These are phyloP conservation scores for Cercospora janseana DNA, from an alignment of 2,329 filamentous ascomycete species.

Conservation along the genomic window DNA sequence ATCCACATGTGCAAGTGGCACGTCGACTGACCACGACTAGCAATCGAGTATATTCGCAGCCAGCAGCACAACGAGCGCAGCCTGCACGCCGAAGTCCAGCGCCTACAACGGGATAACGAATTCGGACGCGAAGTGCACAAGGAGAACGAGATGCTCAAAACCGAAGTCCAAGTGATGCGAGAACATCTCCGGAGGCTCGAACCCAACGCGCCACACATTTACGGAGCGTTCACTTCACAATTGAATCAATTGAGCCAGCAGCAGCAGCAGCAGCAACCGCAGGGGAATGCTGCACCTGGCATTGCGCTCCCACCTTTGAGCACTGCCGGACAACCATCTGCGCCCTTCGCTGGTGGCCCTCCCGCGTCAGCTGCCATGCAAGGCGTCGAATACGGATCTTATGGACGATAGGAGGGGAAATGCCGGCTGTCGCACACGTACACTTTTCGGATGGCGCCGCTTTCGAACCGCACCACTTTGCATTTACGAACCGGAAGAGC, in stretches of 20 bases:
- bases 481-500: background rate
- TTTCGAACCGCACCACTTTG: conserved; percentile 3
- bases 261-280: conserved; percentile 32
- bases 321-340: conserved; percentile 23
- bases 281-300: conserved; percentile 31
- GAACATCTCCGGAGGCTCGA: conserved; percentile 48
- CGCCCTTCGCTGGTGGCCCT: conserved; percentile 35
- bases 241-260: conserved; percentile 41
- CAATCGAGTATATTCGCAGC: conserved; percentile 51
- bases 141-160: conserved; percentile 49
- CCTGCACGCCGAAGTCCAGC: conserved; percentile 41
- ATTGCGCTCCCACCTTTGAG: conserved; percentile 41
- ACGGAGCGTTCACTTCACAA: conserved; percentile 47
- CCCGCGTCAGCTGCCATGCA: conserved; percentile 45
- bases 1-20: background rate
- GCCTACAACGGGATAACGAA: conserved; percentile 46
- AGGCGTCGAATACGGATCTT: conserved; percentile 47
- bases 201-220: conserved; percentile 48
- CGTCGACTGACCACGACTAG: conserved; percentile 32
- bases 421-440: background rate
- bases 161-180: conserved; percentile 48
- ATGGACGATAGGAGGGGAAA: conserved; percentile 21
- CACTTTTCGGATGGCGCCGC: background rate
- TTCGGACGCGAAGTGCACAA: conserved; percentile 46
- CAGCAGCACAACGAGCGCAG: conserved; percentile 41